Conservation (phyloP, 1,284 basidiomycete genomes). For the Irpex sp. region DNA sequence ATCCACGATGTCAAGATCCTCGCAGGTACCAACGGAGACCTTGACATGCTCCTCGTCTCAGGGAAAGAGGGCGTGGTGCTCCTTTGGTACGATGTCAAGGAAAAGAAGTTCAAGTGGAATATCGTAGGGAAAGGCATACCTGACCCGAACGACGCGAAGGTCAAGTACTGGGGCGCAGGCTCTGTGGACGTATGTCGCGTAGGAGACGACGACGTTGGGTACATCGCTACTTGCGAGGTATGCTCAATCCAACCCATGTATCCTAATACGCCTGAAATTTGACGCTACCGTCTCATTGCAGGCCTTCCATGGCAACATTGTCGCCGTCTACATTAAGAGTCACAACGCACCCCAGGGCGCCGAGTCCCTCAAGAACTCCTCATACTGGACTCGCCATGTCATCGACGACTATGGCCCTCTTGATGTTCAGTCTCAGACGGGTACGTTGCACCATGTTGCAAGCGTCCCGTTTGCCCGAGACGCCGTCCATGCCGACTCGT, state of each 20-base stretch:
- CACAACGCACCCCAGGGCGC: constrained; percentile 16
- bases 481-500: constrained; percentile 15
- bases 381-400: constrained; percentile 23
- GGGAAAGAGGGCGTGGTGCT: constrained; percentile 25
- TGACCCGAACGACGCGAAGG: constrained; percentile 8
- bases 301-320: constrained; percentile 29
- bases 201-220: constrained; percentile 24
- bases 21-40: constrained; percentile 13
- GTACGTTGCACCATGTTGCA: constrained; percentile 24
- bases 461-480: constrained; percentile 15
- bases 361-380: constrained; percentile 3
- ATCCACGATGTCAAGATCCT: constrained; percentile 26
- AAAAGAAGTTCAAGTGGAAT: constrained; percentile 14
- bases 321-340: constrained; percentile 26
- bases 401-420: constrained; percentile 27
- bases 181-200: constrained; percentile 24
- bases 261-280: background rate
- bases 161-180: constrained; percentile 23
- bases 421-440: constrained; percentile 19
- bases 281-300: constrained; percentile 6
- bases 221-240: constrained; percentile 27
- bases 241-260: background rate
- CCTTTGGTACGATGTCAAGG: constrained; percentile 21
- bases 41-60: constrained; percentile 26
- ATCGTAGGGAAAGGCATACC: constrained; percentile 22